A percentile compares a stretch with the other conserved stretches of the same genome.
These are phyloP conservation scores for Suillus spraguei DNA, from an alignment of 768 basidiomycete species.

Conservation along the genomic window DNA sequence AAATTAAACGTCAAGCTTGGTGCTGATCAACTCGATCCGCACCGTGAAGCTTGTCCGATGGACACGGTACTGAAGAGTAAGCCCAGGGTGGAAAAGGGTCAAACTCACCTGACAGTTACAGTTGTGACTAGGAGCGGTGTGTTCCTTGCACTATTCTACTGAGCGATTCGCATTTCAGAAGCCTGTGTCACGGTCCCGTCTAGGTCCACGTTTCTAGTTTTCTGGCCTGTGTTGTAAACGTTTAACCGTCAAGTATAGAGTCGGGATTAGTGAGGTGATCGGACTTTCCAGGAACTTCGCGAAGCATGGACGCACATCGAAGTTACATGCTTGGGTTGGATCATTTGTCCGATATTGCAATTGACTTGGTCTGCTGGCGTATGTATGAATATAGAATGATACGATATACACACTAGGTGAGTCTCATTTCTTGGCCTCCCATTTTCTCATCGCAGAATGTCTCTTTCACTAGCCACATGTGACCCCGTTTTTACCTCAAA, in stretches of 20 bases:
- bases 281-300: background rate
- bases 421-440: too few species aligned
- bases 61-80: background rate
- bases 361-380: background rate
- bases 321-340: slow-evolving; percentile 1
- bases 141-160: background rate
- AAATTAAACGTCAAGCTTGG: background rate
- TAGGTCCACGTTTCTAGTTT: background rate
- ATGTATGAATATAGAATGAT: background rate
- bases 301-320: background rate
- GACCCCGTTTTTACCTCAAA: slow-evolving; percentile 3
- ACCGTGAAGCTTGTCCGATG: background rate
- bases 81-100: background rate
- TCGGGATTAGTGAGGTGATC: background rate
- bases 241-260: background rate
- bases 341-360: background rate
- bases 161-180: background rate
- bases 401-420: background rate
- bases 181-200: background rate
- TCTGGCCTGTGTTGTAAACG: background rate
- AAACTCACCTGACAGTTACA: background rate
- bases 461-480: slow-evolving; percentile 5
- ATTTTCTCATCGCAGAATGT: background rate
- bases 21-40: background rate
- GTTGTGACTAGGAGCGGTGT: background rate